Base-by-base conservation (phyloP, 2,329 filamentous ascomycete species). In the Aspergillus tamarii region DNA sequence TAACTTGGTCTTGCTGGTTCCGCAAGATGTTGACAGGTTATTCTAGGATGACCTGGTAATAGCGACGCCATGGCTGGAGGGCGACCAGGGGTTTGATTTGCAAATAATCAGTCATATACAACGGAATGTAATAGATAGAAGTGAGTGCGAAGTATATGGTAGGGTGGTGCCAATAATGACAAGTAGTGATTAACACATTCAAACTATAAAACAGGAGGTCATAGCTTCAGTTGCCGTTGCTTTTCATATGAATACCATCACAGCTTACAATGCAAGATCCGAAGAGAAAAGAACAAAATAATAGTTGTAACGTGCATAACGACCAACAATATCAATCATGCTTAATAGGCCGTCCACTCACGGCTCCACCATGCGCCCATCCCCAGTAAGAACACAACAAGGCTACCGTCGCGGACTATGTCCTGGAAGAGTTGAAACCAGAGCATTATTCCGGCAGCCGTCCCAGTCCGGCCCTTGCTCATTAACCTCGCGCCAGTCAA, bases 361-460 rank as follows among this genome's bases (percentile, higher is more conserved):
- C 70, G 67, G 69, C 68, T 66, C 69, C 76, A 80, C 80, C 81
- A 82, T 60, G 73, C 75, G 50, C 76, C 77, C 66, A 79, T 70
- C 6, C 81, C 82, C 61, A 84, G 70, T 32, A 80, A 68, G 68
- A 83, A 83, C 21, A 84, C 66, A 46, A 80, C 74, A 28, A 84
- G 72, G 60, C 78, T 79, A 3, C 79, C 81, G 71, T 84, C 81
- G 45, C 77, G 74, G 26, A 80, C 67, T 23, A 81, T 66, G 65
- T 81, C 76, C 62, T 69, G 76, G 41, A 78, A 63, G 57, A 81
- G 57, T 65, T 80, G 76, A 36, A 82, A 65, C 66, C 73, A 78
- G 64, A 75, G 64, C 39, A 74, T 68, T 54, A 69, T 65, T 54
- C 75, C 74, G 60, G 66, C 66, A 50, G 72, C 66, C 64, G 69